Evolutionary conservation across 192 early-diverging fungal species (phyloP).

Genomic region (Rhizophagus sp.): DNA sequence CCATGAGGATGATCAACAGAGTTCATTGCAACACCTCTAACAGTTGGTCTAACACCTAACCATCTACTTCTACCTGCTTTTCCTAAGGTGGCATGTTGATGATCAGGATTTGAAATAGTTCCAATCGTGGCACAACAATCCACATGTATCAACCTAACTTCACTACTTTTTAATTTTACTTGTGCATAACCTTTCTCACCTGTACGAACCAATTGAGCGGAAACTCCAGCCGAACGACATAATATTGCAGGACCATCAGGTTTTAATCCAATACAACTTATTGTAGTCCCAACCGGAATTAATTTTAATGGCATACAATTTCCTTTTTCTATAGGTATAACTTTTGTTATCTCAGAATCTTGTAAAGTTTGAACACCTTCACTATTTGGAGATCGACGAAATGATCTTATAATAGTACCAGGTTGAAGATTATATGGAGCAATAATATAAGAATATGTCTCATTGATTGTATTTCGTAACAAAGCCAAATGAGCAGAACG

Average conservation of each 20-base stretch:
- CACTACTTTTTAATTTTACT: constrained; percentile 81
- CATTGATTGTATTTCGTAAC: constrained; percentile 75
- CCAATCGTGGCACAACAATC: constrained; percentile 91
- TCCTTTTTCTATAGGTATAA: constrained; percentile 69
- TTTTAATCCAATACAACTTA: constrained; percentile 85
- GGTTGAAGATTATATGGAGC: constrained; percentile 67
- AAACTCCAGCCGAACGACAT: constrained; percentile 83
- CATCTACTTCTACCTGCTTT: constrained; percentile 85
- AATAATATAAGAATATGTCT: constrained; percentile 84
- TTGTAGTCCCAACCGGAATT: constrained; percentile 88
- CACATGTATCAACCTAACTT: constrained; percentile 82
- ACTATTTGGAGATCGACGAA: not conserved
- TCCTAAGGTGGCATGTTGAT: constrained; percentile 84
- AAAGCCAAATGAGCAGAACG: constrained; percentile 84
- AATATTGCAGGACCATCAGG: constrained; percentile 76
- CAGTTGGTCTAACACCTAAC: constrained; percentile 85
- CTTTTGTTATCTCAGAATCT: constrained; percentile 40
- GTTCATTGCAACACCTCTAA: constrained; percentile 96
- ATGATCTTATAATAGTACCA: not conserved
- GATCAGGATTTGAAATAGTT: constrained; percentile 84
- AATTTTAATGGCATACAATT: constrained; percentile 88
- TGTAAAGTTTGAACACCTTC: not conserved
- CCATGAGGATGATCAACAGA: constrained; percentile 95
- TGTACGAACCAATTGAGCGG: constrained; percentile 81
- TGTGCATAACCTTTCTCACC: constrained; percentile 78